Base-by-base conservation (phyloP, 2,329 filamentous ascomycete species). In the Microcyclosporella mali region DNA sequence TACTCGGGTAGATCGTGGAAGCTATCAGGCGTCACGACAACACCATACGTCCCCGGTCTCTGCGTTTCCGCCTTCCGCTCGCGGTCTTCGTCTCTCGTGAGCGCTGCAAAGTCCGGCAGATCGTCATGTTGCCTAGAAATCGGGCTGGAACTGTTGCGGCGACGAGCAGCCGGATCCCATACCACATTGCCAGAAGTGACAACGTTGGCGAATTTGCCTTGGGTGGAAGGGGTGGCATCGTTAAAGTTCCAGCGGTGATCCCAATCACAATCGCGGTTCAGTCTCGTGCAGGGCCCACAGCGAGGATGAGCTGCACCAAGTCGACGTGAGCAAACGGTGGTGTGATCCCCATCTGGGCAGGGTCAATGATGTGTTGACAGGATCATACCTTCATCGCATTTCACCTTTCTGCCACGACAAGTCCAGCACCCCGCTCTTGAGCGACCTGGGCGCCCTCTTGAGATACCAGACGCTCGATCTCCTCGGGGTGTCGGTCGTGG, bases 231-330 rank as follows among this genome's bases (percentile, higher is more conserved):
- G 1, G 61, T 64, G 10, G 60, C 59, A 47, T 64, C 61, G 53
- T 52, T 63, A 52, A 64, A 65, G 44, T 62, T 63, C 62, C 67
- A 65, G 35, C 76, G 68, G 12, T 74, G 73, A 45, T 70, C 72
- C 61, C 78, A 80, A 55, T 79, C 76, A 56, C 77, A 79, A 28
- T 66, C 65, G 55, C 78, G 73, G 34, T 74, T 72, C 16, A 79
- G 64, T 41, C 75, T 67, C 21, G 70, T 66, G 58, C 76, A 79
- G 66, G 76, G 75, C 66, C 52, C 50, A 37, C 52, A 55, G 44
- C 52, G 50, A 32, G 45, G 41, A 31, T 44, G 41, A 12, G 29
- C 27, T 25, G 21, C 9, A 6, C 21, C 21, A 25, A 25, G 25
- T 39, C 41, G 36, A 39, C 36, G 19, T 36, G 35, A 39, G 41